These are phyloP conservation scores for Globisporangium viniferum DNA, from an alignment of 352 stramenopile genomes.

Conservation along the genomic window DNA sequence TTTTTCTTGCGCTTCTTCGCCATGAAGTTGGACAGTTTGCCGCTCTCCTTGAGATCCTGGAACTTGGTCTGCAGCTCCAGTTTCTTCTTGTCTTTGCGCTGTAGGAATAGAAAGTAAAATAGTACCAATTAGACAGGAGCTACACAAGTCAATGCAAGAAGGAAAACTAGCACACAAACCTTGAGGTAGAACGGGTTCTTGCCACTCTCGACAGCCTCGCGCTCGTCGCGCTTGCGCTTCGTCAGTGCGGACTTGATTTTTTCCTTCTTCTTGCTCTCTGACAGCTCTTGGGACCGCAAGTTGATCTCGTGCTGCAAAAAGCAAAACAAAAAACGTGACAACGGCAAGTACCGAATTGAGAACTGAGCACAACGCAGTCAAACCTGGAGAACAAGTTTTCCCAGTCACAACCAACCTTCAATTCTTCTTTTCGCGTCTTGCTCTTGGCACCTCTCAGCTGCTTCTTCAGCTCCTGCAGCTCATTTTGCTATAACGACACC, in stretches of 20 bases:
- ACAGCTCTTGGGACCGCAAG: constrained; percentile 58
- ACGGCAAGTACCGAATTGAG: not conserved
- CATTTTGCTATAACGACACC: too few relatives aligned
- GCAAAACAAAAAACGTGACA: not conserved
- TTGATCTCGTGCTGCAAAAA: constrained; percentile 59
- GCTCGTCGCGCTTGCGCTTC: constrained; percentile 86
- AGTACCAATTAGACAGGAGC: not conserved
- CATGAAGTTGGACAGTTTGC: constrained; percentile 91
- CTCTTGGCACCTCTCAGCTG: constrained; percentile 71
- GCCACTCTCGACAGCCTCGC: constrained; percentile 83
- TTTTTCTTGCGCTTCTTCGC: constrained; percentile 93
- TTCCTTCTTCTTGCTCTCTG: constrained; percentile 71
- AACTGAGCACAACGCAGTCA: not conserved
- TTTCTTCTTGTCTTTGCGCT: constrained; percentile 91
- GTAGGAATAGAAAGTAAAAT: constrained; percentile 2
- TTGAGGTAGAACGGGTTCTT: constrained; percentile 92
- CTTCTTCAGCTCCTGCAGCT: constrained; percentile 85
- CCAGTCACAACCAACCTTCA: constrained; percentile 50
- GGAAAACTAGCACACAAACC: constrained; percentile 21
- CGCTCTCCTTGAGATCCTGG: constrained; percentile 84
- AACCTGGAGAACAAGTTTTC: not conserved
- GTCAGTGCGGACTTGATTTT: constrained; percentile 65
- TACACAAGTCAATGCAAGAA: constrained; percentile 3
- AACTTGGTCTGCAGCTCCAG: constrained; percentile 90
- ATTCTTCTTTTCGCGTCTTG: constrained; percentile 62